These are phyloP conservation scores for Ceratocystis destructans DNA, from an alignment of 2,329 filamentous ascomycete species.

Conservation along the genomic window DNA sequence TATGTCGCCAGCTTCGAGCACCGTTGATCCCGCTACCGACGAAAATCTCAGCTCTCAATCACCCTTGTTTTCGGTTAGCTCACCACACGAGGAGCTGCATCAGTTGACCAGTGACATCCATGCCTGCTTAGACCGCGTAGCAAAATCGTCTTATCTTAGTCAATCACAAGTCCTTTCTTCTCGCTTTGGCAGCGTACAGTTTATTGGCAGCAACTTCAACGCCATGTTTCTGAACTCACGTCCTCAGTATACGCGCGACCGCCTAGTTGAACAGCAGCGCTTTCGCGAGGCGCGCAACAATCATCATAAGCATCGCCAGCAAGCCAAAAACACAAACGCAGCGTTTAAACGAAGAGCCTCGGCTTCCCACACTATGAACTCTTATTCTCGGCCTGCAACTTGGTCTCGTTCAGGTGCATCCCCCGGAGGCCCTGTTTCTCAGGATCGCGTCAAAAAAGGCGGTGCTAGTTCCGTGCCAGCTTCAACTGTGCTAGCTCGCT, in stretches of 20 bases:
- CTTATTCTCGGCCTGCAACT: not conserved
- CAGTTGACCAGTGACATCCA: slow-evolving; percentile 9
- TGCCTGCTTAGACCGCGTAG: slow-evolving; percentile 11
- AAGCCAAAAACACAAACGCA: not conserved
- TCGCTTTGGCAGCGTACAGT: not conserved
- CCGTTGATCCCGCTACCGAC: slow-evolving; percentile 10
- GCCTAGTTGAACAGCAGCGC: slow-evolving; percentile 9
- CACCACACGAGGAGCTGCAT: not conserved
- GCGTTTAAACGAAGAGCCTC: not conserved
- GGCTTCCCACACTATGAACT: not conserved
- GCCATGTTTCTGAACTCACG: slow-evolving; percentile 11
- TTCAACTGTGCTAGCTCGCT: not conserved
- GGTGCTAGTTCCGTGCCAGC: not conserved
- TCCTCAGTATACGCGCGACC: slow-evolving; percentile 5
- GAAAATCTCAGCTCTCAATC: not conserved
- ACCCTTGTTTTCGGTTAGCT: slow-evolving; percentile 2
- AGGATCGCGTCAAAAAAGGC: slow-evolving; percentile 13
- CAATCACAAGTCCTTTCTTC: slow-evolving; percentile 4
- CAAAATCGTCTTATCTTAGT: not conserved
- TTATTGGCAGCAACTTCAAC: slow-evolving; percentile 13
- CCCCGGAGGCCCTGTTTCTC: not conserved
- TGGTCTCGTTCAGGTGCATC: not conserved
- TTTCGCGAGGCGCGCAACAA: slow-evolving; percentile 7
- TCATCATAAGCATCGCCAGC: not conserved
- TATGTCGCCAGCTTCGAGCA: slow-evolving; percentile 16